These are phyloP conservation scores for Picea sitchensis DNA, from an alignment of 75 land plant species.

Conservation along the genomic window DNA sequence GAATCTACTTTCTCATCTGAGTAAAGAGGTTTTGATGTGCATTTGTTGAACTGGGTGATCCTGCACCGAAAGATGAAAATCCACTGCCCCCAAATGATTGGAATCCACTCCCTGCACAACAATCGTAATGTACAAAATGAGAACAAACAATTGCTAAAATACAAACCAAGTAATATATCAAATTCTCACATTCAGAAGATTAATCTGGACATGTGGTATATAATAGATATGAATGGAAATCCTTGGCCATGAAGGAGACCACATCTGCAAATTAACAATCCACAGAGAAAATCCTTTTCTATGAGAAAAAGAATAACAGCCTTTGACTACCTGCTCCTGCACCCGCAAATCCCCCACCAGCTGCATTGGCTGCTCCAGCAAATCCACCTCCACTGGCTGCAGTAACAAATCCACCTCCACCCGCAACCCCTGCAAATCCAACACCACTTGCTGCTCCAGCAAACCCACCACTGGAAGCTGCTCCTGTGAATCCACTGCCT, in stretches of 20 bases:
- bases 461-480: slow-evolving; percentile 49
- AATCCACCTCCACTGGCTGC: slow-evolving; percentile 40
- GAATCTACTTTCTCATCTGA: slow-evolving; percentile 70
- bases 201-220: neutral
- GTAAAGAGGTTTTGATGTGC: slow-evolving; percentile 67
- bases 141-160: neutral
- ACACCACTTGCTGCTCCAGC: slow-evolving; percentile 34
- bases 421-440: slow-evolving; percentile 30
- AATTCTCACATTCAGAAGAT: neutral
- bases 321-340: neutral
- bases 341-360: slow-evolving; percentile 16
- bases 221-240: neutral
- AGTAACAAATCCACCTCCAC: slow-evolving; percentile 41
- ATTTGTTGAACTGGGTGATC: slow-evolving; percentile 21
- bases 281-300: neutral
- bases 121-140: neutral
- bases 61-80: slow-evolving; percentile 60
- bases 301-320: neutral
- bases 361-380: slow-evolving; percentile 27
- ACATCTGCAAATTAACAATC: neutral
- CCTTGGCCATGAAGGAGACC: neutral
- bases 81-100: slow-evolving; percentile 58
- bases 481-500: slow-evolving; percentile 32
- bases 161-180: neutral
- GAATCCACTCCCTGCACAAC: slow-evolving; percentile 58